Conservation (phyloP, 1,284 basidiomycete species). For the Fomitiporia mediterranea region DNA sequence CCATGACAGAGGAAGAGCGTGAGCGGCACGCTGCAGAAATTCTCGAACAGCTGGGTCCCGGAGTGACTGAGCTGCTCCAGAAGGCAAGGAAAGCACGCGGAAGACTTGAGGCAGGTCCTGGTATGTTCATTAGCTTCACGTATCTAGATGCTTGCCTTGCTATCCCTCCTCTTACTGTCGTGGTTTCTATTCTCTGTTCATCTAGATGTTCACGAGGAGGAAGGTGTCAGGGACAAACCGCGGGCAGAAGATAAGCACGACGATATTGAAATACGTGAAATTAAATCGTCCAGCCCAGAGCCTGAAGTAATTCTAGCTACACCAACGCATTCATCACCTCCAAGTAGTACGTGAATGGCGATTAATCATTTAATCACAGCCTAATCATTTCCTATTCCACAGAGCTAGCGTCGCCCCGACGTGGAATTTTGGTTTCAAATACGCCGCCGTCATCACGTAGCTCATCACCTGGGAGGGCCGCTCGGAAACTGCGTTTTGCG, state of each 20-base stretch:
- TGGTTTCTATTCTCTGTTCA: neutral
- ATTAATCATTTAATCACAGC: too few species aligned
- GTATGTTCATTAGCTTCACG: neutral
- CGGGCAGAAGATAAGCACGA: neutral
- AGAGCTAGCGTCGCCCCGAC: conserved; percentile 41
- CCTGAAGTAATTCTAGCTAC: conserved; percentile 8
- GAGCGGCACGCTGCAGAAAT: conserved; percentile 37
- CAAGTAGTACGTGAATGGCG: conserved; percentile 13
- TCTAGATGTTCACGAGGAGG: neutral
- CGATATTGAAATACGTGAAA: neutral
- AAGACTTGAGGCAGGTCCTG: neutral
- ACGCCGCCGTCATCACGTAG: conserved; percentile 36
- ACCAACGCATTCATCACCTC: neutral
- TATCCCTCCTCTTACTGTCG: neutral
- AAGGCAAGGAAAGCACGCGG: conserved; percentile 29
- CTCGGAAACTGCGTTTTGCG: conserved; percentile 48
- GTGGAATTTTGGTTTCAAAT: conserved; percentile 30
- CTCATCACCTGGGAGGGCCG: conserved; percentile 20
- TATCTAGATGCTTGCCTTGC: conserved; percentile 4
- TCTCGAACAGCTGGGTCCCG: conserved; percentile 36
- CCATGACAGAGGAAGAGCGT: conserved; percentile 38
- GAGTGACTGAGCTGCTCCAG: conserved; percentile 34
- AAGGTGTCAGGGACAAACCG: neutral
- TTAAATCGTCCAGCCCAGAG: neutral
- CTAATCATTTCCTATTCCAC: conserved; percentile 34